Evolutionary conservation across 1,284 basidiomycete species (phyloP).

Genomic region (Rhodotorula glutinis): DNA sequence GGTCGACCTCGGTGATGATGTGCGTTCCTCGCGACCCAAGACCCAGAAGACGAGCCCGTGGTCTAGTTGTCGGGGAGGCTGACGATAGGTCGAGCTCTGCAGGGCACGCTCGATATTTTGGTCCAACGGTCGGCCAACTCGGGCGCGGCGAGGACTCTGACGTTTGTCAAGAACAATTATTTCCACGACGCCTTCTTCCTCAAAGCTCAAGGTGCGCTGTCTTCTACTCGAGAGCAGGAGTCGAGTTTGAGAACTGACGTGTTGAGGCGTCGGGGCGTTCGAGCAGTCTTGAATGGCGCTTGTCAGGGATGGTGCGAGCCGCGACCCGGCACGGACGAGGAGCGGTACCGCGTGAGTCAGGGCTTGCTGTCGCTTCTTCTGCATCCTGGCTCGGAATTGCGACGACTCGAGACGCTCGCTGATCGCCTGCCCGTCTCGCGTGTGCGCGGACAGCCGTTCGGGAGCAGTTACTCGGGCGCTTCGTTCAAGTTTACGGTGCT

Average conservation of each 20-base stretch:
- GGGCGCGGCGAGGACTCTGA: constrained; percentile 51
- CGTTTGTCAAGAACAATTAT: constrained; percentile 95
- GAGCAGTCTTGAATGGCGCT: constrained; percentile 84
- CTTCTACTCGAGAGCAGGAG: no score
- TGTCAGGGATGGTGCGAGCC: constrained; percentile 74
- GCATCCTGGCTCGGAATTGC: no score
- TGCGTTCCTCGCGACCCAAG: no score
- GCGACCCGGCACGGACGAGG: constrained; percentile 57
- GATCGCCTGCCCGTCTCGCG: constrained; percentile 55
- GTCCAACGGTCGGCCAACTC: constrained; percentile 75
- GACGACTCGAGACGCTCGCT: rapidly evolving
- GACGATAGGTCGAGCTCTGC: no score
- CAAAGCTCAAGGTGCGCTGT: constrained; percentile 70
- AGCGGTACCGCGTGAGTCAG: constrained; percentile 40
- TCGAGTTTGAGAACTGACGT: no score
- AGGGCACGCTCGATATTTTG: constrained; percentile 91
- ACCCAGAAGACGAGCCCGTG: no score
- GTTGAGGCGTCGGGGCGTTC: no score
- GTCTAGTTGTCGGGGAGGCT: no score
- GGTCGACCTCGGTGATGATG: constrained; percentile 94
- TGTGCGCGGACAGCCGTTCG: constrained; percentile 66
- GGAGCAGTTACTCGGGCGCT: constrained; percentile 88
- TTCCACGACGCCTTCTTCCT: constrained; percentile 99
- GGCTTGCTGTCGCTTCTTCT: no score
- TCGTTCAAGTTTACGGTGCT: constrained; percentile 97